Evolutionary conservation across 1,284 basidiomycete genomes (phyloP).

Genomic region (Sparassis latifolia): DNA sequence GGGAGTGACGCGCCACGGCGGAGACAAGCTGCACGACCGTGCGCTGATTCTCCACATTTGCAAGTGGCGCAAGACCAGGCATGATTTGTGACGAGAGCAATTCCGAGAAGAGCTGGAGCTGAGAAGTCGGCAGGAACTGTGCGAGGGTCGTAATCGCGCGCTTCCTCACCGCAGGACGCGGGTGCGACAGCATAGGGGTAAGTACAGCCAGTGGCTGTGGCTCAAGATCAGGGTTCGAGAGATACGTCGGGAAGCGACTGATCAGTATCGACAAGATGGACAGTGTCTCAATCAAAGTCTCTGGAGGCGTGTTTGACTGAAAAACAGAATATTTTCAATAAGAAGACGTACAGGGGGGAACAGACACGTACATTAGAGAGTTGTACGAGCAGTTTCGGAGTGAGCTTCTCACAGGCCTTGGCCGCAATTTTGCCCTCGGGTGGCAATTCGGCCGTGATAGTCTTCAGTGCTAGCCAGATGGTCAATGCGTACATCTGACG

Average conservation of each 20-base stretch:
- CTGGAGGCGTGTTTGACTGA: constrained; percentile 69
- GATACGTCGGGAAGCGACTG: constrained; percentile 72
- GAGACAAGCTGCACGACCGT: constrained; percentile 80
- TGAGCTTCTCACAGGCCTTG: constrained; percentile 79
- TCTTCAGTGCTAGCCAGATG: constrained; percentile 72
- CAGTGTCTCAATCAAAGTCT: constrained; percentile 83
- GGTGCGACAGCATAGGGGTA: constrained; percentile 68
- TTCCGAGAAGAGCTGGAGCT: constrained; percentile 45
- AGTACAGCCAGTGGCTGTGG: constrained; percentile 67
- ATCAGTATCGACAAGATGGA: constrained; percentile 91
- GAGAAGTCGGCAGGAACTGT: constrained; percentile 70
- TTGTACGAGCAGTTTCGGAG: constrained; percentile 78
- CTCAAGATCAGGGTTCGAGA: constrained; percentile 48
- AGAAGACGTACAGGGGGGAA: neutral
- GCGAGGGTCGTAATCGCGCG: constrained; percentile 83
- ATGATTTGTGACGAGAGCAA: constrained; percentile 53
- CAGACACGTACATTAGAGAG: constrained; percentile 58
- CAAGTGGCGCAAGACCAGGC: constrained; percentile 50
- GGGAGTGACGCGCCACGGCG: constrained; percentile 68
- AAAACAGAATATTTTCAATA: constrained; percentile 1
- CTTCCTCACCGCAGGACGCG: constrained; percentile 83
- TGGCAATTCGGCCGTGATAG: constrained; percentile 87
- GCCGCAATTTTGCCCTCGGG: constrained; percentile 72
- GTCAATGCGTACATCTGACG: neutral
- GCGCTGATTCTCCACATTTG: constrained; percentile 59